Percentiles rank a stretch among this genome's conserved stretches.
Evolutionary conservation across 2,329 filamentous ascomycete species (phyloP).

Genomic region (Penicillium sumatraense): DNA sequence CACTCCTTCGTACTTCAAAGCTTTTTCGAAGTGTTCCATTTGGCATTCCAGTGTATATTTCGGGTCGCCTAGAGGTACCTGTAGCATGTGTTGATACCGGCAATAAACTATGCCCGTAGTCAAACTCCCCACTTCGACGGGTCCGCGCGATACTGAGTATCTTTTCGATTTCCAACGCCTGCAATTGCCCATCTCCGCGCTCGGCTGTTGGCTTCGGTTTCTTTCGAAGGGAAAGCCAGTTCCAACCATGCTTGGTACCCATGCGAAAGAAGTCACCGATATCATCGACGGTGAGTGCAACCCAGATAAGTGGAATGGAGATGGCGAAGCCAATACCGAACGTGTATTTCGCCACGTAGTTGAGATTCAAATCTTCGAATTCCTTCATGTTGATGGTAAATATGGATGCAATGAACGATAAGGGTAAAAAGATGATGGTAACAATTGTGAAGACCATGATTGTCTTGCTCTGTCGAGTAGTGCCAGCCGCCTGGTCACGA

Average conservation of each 20-base stretch:
- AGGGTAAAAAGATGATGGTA: slow-evolving; percentile 61
- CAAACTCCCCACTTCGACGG: slow-evolving; percentile 29
- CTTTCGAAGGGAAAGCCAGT: slow-evolving; percentile 27
- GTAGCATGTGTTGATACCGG: slow-evolving; percentile 33
- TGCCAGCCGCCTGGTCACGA: slow-evolving; percentile 63
- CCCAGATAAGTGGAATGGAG: slow-evolving; percentile 54
- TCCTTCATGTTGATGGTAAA: slow-evolving; percentile 60
- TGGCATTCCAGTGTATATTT: slow-evolving; percentile 16
- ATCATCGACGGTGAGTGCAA: slow-evolving; percentile 53
- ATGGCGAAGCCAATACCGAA: slow-evolving; percentile 61
- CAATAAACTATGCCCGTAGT: slow-evolving; percentile 30
- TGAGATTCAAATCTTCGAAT: slow-evolving; percentile 51
- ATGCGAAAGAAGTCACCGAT: slow-evolving; percentile 38
- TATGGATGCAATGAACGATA: slow-evolving; percentile 60
- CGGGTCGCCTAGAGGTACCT: slow-evolving; percentile 9
- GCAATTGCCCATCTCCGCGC: slow-evolving; percentile 8
- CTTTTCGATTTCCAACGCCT: slow-evolving; percentile 32
- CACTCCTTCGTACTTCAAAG: slow-evolving; percentile 21
- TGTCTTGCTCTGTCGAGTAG: slow-evolving; percentile 61
- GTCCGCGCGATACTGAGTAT: slow-evolving; percentile 29
- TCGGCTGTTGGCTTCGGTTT: slow-evolving; percentile 2
- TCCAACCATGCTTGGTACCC: slow-evolving; percentile 24
- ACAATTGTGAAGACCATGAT: slow-evolving; percentile 65
- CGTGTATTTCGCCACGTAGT: slow-evolving; percentile 60
- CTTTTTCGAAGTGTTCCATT: slow-evolving; percentile 17